These are phyloP conservation scores for Hanseniaspora nectarophila DNA, from an alignment of 805 yeast genomes.

Conservation along the genomic window DNA sequence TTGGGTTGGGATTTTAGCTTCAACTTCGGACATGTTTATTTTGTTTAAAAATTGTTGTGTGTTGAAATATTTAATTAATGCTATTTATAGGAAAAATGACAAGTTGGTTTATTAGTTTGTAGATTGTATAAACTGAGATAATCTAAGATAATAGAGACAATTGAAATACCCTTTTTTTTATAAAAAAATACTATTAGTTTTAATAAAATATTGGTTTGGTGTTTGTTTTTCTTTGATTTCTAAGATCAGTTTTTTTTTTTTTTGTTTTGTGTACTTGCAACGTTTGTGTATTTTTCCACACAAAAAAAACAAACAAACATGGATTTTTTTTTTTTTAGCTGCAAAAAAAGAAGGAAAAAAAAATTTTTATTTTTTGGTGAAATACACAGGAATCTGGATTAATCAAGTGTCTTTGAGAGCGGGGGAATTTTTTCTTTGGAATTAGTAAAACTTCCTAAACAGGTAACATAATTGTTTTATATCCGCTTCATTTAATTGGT, in stretches of 20 bases:
- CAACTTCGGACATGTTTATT: slow-evolving; percentile 2
- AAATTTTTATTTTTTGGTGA: not conserved
- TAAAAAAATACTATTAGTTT: too few species aligned
- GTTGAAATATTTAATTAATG: not conserved
- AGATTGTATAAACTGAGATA: too few species aligned
- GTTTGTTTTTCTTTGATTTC: not conserved
- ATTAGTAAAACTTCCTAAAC: not conserved
- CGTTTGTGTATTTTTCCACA: not conserved
- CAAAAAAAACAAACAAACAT: too few species aligned
- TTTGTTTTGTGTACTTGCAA: not conserved
- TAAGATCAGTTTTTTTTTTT: not conserved
- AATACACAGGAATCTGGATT: not conserved
- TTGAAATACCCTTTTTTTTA: too few species aligned
- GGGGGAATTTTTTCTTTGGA: not conserved
- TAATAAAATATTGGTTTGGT: too few species aligned
- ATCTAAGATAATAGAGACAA: too few species aligned
- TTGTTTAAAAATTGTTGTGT: not conserved
- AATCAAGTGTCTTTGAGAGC: not conserved
- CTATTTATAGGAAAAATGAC: not conserved
- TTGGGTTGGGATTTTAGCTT: not conserved
- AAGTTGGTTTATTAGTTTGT: not conserved
- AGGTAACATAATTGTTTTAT: not conserved
- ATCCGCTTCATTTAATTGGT: not conserved
- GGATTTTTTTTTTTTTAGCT: too few species aligned
- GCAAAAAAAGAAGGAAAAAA: not conserved